These are phyloP conservation scores for Spizellomyces sp. DNA, from an alignment of 192 early-diverging fungal species.

Conservation along the genomic window DNA sequence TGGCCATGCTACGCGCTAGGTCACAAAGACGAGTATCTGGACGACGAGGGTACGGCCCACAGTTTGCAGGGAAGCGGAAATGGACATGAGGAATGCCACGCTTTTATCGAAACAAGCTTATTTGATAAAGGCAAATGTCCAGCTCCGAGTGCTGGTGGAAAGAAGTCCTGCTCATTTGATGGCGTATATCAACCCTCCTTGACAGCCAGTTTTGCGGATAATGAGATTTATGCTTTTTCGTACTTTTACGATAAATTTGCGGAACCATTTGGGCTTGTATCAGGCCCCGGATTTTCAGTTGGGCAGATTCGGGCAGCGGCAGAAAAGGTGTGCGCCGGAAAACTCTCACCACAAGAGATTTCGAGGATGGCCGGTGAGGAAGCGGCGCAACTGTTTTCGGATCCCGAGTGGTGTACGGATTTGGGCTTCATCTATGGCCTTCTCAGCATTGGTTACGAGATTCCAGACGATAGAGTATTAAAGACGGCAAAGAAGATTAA, in stretches of 20 bases:
- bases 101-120: slow-evolving; percentile 59
- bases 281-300: slow-evolving; percentile 68
- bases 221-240: slow-evolving; percentile 90
- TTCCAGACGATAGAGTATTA: slow-evolving; percentile 67
- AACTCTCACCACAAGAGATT: slow-evolving; percentile 12
- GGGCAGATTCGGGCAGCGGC: slow-evolving; percentile 68
- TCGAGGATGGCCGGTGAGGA: neutral
- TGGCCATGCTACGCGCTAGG: slow-evolving; percentile 39
- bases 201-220: slow-evolving; percentile 58
- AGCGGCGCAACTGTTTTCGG: slow-evolving; percentile 29
- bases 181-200: slow-evolving; percentile 91
- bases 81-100: slow-evolving; percentile 14
- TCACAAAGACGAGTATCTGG: slow-evolving; percentile 24
- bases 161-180: slow-evolving; percentile 82
- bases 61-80: slow-evolving; percentile 17
- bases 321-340: slow-evolving; percentile 63
- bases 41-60: slow-evolving; percentile 15
- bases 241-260: slow-evolving; percentile 91
- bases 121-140: slow-evolving; percentile 70
- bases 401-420: slow-evolving; percentile 88
- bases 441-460: slow-evolving; percentile 81
- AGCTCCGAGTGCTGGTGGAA: slow-evolving; percentile 45
- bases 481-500: slow-evolving; percentile 90
- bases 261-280: slow-evolving; percentile 48
- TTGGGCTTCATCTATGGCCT: slow-evolving; percentile 85